A percentile compares a stretch with the other conserved stretches of the same genome.
These are phyloP conservation scores for Coix lacrymajobi DNA, from an alignment of 176 grass and related monocot genomes.

Conservation along the genomic window DNA sequence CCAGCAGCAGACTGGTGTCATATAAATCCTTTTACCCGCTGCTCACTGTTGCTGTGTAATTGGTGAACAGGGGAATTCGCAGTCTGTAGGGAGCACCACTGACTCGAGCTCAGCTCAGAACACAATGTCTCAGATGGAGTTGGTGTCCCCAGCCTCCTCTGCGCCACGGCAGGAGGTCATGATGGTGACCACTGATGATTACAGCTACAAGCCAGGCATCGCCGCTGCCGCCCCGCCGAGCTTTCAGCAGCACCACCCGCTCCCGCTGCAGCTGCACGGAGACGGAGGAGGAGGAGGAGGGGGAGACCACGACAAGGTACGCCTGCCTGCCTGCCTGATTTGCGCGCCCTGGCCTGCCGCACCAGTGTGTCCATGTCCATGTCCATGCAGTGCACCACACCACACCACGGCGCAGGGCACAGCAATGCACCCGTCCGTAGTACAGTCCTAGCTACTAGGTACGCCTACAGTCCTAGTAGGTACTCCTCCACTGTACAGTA, in stretches of 20 bases:
- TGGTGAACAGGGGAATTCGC: constrained; percentile 70
- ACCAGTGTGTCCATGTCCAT: no score
- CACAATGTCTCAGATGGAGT: constrained; percentile 66
- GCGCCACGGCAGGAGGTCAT: constrained; percentile 47
- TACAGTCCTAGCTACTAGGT: not conserved
- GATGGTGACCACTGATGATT: constrained; percentile 77
- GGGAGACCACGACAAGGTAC: constrained; percentile 64
- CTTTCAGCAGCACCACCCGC: constrained; percentile 43
- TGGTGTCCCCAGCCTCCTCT: constrained; percentile 56
- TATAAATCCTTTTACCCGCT: constrained; percentile 25
- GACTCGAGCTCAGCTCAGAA: constrained; percentile 88
- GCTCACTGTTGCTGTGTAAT: constrained; percentile 43
- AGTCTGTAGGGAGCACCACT: constrained; percentile 76
- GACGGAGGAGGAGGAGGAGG: not conserved
- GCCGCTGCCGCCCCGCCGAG: constrained; percentile 26
- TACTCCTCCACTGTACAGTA: no score
- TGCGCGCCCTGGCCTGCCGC: not conserved
- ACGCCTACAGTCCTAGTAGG: no score
- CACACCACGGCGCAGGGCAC: not conserved
- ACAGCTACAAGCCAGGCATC: constrained; percentile 56
- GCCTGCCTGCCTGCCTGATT: not conserved
- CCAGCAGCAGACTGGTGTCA: not conserved
- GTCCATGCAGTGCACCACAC: no score
- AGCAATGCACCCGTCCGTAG: not conserved
- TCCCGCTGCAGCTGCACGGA: constrained; percentile 24